Base-by-base conservation (phyloP, 352 stramenopile genomes). In the Pseudoperonospora humuli region DNA sequence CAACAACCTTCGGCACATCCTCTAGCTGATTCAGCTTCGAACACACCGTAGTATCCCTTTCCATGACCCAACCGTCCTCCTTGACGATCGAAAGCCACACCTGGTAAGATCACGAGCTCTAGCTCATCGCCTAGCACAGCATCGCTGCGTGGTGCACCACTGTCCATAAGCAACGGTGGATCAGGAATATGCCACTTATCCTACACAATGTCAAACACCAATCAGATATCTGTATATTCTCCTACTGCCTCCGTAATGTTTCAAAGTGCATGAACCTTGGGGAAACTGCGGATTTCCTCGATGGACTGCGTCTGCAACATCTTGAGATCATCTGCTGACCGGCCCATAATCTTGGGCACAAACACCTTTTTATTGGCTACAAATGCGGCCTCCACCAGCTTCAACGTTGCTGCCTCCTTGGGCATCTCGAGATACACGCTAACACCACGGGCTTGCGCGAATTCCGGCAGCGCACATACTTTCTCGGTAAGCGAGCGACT, bases 141-240 rank as follows among this genome's bases (percentile, higher is more conserved):
- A 25, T 87, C 63, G 18, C 66, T 55, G 21, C 76, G 69, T 17
- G 31, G 15, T 0, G 19, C 13, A 0, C 68, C 72, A 11, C 46
- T 39, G 0, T 52, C 31, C 7, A 34, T 45, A 6, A 47, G 36
- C 20, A 86, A 29, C 23, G 75, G 59, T 9, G 81, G 84, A 37
- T 95, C 78, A 13, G 79, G 80, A 31, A 95, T 95, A 36, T 80
- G 61, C 84, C 82, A 95, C 42, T 91, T 93, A 63, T 89, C 82
- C 72, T 93, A 45, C 20, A 50, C 19, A 43, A 17, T 21, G 39
- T 51, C 36, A 15, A 52, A 18, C 36, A 36, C 19, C 26, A 28
- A 57, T 54, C 36, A 58, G 46, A 49, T 55, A n/a, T 47, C 23
- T 46, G 27, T 39, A 31, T 18, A 31, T 17, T n/a, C 40, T 48